Base-by-base conservation (phyloP, 345 rosid genomes). In the Lepidium aucheri region DNA sequence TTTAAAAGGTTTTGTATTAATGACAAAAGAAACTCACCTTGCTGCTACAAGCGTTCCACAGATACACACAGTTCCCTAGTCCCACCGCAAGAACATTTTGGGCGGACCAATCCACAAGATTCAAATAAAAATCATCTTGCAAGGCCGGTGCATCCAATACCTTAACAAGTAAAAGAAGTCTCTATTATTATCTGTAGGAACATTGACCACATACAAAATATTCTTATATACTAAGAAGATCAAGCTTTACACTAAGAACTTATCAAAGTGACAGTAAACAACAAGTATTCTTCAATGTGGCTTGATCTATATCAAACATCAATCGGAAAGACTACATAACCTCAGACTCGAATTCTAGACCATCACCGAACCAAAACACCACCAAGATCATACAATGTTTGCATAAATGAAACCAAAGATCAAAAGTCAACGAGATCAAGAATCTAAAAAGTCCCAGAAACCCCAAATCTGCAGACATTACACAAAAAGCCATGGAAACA, bases 41-140 rank as follows among this genome's bases (percentile, higher is more conserved):
- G 77, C 97, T 94, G 65, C 97, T 91, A 73, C 91, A 94, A 77
- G 97, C 97, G 84, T 94, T 91, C 99, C 97, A 94, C 72, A 94
- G 65, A 80, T 94, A 94, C 16, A 94, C 97, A 39, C 96, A 94
- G 73, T 83, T 88, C 43, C 89, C 97, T 79, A 94, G 50, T 54
- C 99, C 99, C 68, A 94, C 99, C 0, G 97, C 93, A 75, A 91
- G 74, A 55, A 94, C 96, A 69, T 94, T 94, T 63, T 87, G 86
- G 0, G 93, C 82, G 7, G 97, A 94, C 99, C 96, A 94, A 57
- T 90, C 99, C 74, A 88, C 95, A 14, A 94, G 80, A 76, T 94
- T 94, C 78, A 91, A 80, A 70, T 91, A 94, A 74, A 90, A 94
- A 81, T 94, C 99, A 80, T 94, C 97, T 78, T 88, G 93, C 91